Evolutionary conservation across 805 yeast species (phyloP), one percentile per base, ranked within the genome.

Genomic region (Zygosaccharomyces lentus): DNA sequence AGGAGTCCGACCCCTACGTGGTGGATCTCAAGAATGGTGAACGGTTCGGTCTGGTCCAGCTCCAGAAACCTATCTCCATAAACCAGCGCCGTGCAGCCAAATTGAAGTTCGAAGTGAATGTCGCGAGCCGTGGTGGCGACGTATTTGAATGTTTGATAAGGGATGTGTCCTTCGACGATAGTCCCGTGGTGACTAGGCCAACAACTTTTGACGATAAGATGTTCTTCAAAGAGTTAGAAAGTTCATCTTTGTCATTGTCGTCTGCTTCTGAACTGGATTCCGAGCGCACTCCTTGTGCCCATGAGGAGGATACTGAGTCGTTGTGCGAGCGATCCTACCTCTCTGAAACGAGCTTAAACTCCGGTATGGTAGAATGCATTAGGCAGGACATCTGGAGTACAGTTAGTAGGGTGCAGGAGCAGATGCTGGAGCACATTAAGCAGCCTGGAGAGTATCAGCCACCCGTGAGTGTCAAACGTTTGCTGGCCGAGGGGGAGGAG

Each of bases 1-100:
- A 53, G 30, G 52, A 47, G 9, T 42, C 48, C 17, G 51, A 50
- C 27, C 49, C 52, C 10, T 49, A 49, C 25, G 45, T 58, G 2
- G 51, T 59, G 9, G 62, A 59, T 41, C 46, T 59, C 34, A 56
- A 53, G 44, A 58, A 56, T 38, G 62, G 64, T 4, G 62, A 59
- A 34, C 37, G 55, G 9, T 56, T 59, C 46, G 62, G 61, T 2
- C 37, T 59, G 25, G 43, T 57, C 34, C 45, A 45, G 29, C 34
- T 52, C 24, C 43, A 49, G 17, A 35, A 43, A 16, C 57, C 58
- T 3, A 37, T 51, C 4, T 47, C 49, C 3, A 34, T 45, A 9
- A 50, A 50, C 19, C 58, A 55, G 34, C 24, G 44, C 12, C 52
- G 56, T n/a, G 55, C 55, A 9, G 61, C 61, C 15, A 55, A 52